Conservation (phyloP, 257 asterid genomes). For the Solanum etuberosum region DNA sequence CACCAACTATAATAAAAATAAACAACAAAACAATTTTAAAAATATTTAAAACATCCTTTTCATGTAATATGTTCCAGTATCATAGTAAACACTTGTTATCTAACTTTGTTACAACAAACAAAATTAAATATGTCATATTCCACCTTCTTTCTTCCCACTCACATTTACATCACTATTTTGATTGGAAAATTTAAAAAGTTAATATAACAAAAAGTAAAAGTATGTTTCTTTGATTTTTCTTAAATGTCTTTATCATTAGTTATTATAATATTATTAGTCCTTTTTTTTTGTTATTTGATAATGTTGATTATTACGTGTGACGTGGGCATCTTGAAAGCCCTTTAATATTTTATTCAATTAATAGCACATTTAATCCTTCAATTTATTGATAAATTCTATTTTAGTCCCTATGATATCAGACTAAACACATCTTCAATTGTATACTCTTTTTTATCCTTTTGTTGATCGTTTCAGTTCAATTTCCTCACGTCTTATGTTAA, state of each 20-base stretch:
- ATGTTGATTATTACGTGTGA: background rate
- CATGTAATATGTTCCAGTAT: slow-evolving; percentile 13
- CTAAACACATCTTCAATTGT: background rate
- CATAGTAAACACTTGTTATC: slow-evolving; percentile 23
- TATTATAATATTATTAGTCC: background rate
- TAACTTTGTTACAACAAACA: background rate
- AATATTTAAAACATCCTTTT: slow-evolving; percentile 15
- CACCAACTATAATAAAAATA: background rate
- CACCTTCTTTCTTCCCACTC: slow-evolving; percentile 6
- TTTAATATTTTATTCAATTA: background rate
- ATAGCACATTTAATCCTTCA: background rate
- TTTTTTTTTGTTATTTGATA: background rate
- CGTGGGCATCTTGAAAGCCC: background rate
- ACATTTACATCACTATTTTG: slow-evolving; percentile 17
- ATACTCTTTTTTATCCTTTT: background rate
- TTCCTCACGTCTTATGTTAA: background rate
- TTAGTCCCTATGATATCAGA: background rate
- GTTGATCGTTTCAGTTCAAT: background rate
- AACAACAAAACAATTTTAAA: background rate
- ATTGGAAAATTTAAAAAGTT: background rate
- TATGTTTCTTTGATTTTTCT: background rate
- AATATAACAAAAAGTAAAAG: background rate
- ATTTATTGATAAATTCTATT: background rate
- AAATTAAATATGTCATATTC: slow-evolving; percentile 13
- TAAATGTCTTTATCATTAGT: slow-evolving; percentile 1